A percentile compares a stretch with the other conserved stretches of the same genome.
Evolutionary conservation across 2,329 filamentous ascomycete genomes (phyloP).

Genomic region (Botrytis squamosa): DNA sequence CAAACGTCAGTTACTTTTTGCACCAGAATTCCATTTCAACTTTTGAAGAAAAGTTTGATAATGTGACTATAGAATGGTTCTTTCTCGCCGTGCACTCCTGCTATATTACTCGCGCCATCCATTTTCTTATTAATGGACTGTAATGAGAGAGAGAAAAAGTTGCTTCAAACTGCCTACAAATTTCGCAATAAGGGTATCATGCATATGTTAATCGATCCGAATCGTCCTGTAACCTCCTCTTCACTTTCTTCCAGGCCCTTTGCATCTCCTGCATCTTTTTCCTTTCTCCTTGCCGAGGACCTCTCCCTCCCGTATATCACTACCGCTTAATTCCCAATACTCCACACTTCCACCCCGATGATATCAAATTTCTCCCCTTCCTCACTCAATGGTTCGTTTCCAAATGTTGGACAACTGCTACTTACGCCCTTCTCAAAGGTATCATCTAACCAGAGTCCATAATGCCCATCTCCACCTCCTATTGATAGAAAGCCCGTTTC

Average conservation of each 20-base stretch:
- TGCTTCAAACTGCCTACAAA: conserved; percentile 12
- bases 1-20: not conserved
- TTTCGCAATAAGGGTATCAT: conserved; percentile 21
- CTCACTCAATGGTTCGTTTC: conserved; percentile 90
- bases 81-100: not conserved
- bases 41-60: not conserved
- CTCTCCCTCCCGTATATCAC: not conserved
- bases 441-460: conserved; percentile 91
- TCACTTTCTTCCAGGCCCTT: not conserved
- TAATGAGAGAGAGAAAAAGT: not conserved
- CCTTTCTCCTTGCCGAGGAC: not conserved
- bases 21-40: not conserved
- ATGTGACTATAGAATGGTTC: not conserved
- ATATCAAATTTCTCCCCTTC: conserved; percentile 91
- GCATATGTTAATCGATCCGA: conserved; percentile 6
- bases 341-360: conserved; percentile 90
- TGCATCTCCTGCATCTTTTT: not conserved
- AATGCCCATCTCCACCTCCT: conserved; percentile 84
- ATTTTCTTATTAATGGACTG: not conserved
- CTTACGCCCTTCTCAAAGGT: conserved; percentile 81
- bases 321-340: conserved; percentile 58
- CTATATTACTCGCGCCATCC: not conserved
- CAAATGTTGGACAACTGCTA: conserved; percentile 83
- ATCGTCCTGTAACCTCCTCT: not conserved
- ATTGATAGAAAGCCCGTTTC: conserved; percentile 81